These are phyloP conservation scores for Aspergillus incahuasiensis DNA, from an alignment of 495 filamentous ascomycete genomes.

Conservation along the genomic window DNA sequence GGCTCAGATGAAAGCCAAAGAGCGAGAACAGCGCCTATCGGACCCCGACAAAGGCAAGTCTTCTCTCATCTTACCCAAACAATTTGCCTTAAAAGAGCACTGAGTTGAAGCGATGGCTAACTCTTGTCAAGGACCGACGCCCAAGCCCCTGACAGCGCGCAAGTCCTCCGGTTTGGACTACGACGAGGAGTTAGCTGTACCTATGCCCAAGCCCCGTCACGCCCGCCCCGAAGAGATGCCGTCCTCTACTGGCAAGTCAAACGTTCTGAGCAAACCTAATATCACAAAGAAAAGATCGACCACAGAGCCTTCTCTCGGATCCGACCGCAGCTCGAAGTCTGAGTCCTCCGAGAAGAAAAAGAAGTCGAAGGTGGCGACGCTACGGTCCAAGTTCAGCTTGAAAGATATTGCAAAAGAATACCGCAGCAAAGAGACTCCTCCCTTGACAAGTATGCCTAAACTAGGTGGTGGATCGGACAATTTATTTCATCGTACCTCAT, in stretches of 20 bases:
- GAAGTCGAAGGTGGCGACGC: slow-evolving; percentile 23
- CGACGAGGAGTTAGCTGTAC: slow-evolving; percentile 26
- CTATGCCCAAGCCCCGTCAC: slow-evolving; percentile 28
- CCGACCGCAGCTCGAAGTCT: slow-evolving; percentile 18
- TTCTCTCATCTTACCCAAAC: neutral
- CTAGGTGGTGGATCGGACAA: neutral
- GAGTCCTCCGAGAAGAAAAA: slow-evolving; percentile 26
- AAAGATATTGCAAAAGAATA: slow-evolving; percentile 32
- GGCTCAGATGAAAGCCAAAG: slow-evolving; percentile 22
- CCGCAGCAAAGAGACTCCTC: slow-evolving; percentile 17
- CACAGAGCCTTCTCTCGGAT: slow-evolving; percentile 14
- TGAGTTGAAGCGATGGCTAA: neutral
- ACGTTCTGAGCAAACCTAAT: slow-evolving; percentile 1
- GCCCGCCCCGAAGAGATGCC: neutral
- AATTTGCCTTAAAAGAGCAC: no score
- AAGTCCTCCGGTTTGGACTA: slow-evolving; percentile 25
- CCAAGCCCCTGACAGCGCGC: slow-evolving; percentile 8
- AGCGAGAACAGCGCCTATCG: slow-evolving; percentile 7
- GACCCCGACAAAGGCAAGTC: slow-evolving; percentile 7
- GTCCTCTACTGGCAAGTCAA: neutral
- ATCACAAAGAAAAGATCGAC: slow-evolving; percentile 17
- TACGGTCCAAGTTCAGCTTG: slow-evolving; percentile 31
- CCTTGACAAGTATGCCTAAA: slow-evolving; percentile 15
- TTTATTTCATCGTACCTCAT: neutral
- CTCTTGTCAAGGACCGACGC: neutral